Evolutionary conservation across 176 grass and related monocot genomes (phyloP).

Genomic region (Ananas comosus): DNA sequence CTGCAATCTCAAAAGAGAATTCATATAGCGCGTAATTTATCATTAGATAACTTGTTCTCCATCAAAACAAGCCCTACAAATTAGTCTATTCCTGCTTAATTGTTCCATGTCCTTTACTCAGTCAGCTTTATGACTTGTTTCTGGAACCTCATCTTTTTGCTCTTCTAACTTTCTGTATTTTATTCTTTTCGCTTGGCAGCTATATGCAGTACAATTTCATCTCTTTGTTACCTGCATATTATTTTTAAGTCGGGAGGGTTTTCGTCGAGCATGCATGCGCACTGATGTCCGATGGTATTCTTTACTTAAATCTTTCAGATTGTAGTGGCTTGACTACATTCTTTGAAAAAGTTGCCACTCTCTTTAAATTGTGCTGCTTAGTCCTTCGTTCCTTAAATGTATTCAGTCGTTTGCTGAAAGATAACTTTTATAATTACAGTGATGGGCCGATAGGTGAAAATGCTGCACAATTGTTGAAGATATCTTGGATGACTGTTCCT

Average conservation of each 20-base stretch:
- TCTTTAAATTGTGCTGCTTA: background rate
- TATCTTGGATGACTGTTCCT: slow-evolving; percentile 90
- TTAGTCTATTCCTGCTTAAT: background rate
- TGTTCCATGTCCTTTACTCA: slow-evolving; percentile 8
- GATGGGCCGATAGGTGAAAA: slow-evolving; percentile 46
- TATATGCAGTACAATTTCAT: slow-evolving; percentile 85
- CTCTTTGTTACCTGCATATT: slow-evolving; percentile 83
- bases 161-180: background rate
- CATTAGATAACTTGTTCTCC: too few relatives aligned
- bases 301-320: slow-evolving; percentile 4
- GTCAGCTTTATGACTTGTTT: slow-evolving; percentile 11
- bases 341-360: background rate
- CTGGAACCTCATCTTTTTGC: background rate
- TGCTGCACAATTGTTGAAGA: slow-evolving; percentile 54
- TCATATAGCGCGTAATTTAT: too few relatives aligned
- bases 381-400: slow-evolving; percentile 7
- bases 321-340: slow-evolving; percentile 1
- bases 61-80: background rate
- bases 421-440: slow-evolving; percentile 41
- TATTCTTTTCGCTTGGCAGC: slow-evolving; percentile 30
- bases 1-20: too few relatives aligned
- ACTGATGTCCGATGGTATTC: slow-evolving; percentile 54
- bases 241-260: slow-evolving; percentile 94
- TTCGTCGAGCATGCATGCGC: slow-evolving; percentile 95
- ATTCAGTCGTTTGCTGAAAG: slow-evolving; percentile 1